phyloP scores from a whole-genome alignment of 2,329 filamentous ascomycete species.

The Cladosporium austrohemisphaericum region DNA sequence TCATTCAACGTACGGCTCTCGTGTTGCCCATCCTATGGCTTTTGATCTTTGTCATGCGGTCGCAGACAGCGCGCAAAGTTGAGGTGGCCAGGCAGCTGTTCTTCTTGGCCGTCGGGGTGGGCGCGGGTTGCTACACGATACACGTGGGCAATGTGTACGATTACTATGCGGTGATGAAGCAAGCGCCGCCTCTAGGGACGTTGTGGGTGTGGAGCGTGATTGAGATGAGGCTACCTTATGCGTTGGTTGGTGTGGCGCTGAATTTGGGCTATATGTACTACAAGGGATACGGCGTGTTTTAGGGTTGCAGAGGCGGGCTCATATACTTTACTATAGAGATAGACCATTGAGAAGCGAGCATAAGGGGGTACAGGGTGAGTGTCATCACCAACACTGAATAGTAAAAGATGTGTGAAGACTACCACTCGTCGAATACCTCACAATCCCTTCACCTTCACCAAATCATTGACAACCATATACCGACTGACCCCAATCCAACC shows the following conservation, averaged over 20 bases:
- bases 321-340: too few species aligned
- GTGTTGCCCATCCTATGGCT: conserved; percentile 44
- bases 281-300: conserved; percentile 12
- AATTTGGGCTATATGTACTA: conserved; percentile 12
- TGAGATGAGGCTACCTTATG: conserved; percentile 55
- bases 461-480: conserved; percentile 94
- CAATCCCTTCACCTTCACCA: conserved; percentile 56
- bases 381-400: too few species aligned
- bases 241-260: conserved; percentile 1
- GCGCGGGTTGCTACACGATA: conserved; percentile 73
- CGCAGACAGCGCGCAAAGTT: conserved; percentile 40
- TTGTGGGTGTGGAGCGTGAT: conserved; percentile 92
- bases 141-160: conserved; percentile 73
- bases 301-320: neutral
- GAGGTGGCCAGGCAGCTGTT: conserved; percentile 46
- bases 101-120: conserved; percentile 61
- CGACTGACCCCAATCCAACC: conserved; percentile 87
- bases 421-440: conserved; percentile 7
- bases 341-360: too few species aligned
- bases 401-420: too few species aligned
- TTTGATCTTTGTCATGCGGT: conserved; percentile 43
- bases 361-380: too few species aligned
- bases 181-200: conserved; percentile 80
- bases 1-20: conserved; percentile 50
- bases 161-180: conserved; percentile 89